Evolutionary conservation across 202 grass and related monocot genomes (phyloP).

Genomic region (Saccharum hybrid): DNA sequence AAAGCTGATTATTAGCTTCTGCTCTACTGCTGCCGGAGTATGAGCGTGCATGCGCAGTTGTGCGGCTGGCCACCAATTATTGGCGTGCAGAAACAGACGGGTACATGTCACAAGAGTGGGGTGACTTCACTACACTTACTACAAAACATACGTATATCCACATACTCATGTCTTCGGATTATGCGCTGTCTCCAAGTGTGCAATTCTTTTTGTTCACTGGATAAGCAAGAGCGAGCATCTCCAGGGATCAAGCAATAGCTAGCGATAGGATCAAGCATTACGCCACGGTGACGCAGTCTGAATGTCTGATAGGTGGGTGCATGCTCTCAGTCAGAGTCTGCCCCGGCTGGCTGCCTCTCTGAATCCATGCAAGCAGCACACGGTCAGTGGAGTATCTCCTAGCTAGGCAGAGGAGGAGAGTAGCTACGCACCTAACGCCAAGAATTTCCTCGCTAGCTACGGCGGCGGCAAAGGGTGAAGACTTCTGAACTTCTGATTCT

Average conservation of each 20-base stretch:
- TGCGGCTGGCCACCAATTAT: too few relatives aligned
- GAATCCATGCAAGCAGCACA: neutral
- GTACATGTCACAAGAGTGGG: neutral
- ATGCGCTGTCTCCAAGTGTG: neutral
- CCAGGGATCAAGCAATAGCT: neutral
- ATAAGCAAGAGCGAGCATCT: neutral
- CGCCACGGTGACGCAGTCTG: neutral
- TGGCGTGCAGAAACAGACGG: neutral
- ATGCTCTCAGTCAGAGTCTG: neutral
- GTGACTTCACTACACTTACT: too few relatives aligned
- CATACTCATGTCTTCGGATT: neutral
- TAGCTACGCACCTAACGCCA: constrained; percentile 28
- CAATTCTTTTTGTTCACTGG: neutral
- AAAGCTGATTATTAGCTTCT: neutral
- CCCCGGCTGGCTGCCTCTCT: neutral
- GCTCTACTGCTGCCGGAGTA: too few relatives aligned
- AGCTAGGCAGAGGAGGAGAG: neutral
- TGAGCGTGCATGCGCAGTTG: too few relatives aligned
- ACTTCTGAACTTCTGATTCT: neutral
- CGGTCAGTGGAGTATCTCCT: neutral
- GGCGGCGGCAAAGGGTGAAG: constrained; percentile 35
- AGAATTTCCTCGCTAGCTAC: neutral
- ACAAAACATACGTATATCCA: too few relatives aligned
- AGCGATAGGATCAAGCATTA: neutral
- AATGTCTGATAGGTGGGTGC: neutral